Conservation (phyloP, 2,329 filamentous ascomycete species). For the Cordyceps fumosorosea region DNA sequence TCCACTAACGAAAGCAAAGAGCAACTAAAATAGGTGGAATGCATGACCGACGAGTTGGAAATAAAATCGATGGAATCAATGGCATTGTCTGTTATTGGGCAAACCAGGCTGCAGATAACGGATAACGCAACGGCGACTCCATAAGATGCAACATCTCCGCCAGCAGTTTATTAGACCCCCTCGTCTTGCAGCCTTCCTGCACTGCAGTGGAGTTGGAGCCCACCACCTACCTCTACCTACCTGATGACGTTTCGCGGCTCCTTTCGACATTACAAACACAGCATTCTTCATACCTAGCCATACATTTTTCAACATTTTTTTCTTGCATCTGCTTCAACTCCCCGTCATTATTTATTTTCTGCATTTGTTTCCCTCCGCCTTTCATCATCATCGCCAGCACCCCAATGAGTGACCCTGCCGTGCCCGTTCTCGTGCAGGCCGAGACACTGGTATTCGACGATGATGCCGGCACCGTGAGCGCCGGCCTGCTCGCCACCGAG, state of each 20-base stretch:
- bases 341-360: neutral
- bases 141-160: conserved; percentile 3
- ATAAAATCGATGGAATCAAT: neutral
- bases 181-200: neutral
- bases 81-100: too few relatives aligned
- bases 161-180: neutral
- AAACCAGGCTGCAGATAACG: neutral
- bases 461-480: conserved; percentile 22
- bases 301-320: neutral
- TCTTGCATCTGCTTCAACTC: neutral
- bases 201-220: neutral
- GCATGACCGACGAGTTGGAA: conserved; percentile 15
- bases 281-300: neutral
- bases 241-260: neutral
- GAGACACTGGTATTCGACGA: conserved; percentile 16
- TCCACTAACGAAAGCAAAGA: conserved; percentile 59
- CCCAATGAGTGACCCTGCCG: neutral
- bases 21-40: conserved; percentile 45
- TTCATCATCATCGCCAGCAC: neutral
- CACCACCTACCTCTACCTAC: too few relatives aligned
- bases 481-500: neutral
- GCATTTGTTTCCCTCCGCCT: neutral
- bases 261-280: neutral
- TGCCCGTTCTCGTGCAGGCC: neutral
- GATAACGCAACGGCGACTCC: neutral